These are phyloP conservation scores for Diversispora eburnea DNA, from an alignment of 192 early-diverging fungal species.

Conservation along the genomic window DNA sequence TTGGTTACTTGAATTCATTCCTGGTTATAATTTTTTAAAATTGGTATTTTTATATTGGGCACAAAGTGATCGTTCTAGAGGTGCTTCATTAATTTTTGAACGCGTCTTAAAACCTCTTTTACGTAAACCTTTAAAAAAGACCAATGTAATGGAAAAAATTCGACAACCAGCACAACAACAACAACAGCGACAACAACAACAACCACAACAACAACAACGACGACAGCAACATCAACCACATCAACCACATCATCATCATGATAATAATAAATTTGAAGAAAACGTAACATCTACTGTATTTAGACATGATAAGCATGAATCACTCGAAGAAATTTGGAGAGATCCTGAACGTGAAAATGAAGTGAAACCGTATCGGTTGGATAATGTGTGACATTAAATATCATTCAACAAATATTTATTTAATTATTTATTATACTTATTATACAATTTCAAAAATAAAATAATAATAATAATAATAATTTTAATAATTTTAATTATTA, in stretches of 20 bases:
- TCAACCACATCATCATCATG: background rate
- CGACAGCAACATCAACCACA: background rate
- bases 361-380: conserved; percentile 9
- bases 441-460: too few relatives aligned
- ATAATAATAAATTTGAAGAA: background rate
- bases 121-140: background rate
- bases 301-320: background rate
- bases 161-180: background rate
- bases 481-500: too few relatives aligned
- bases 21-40: conserved; percentile 52
- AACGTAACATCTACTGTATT: background rate
- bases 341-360: conserved; percentile 3
- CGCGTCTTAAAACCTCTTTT: conserved; percentile 16
- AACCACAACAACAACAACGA: background rate
- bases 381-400: too few relatives aligned
- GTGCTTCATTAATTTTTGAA: conserved; percentile 49
- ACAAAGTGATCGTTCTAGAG: conserved; percentile 48
- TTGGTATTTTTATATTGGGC: conserved; percentile 57
- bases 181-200: background rate
- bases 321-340: conserved; percentile 25
- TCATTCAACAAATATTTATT: too few relatives aligned
- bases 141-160: background rate
- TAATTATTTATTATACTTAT: too few relatives aligned
- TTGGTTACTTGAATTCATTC: conserved; percentile 39
- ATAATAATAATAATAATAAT: too few relatives aligned